These are phyloP conservation scores for Wickerhamiella qilinensis DNA, from an alignment of 805 yeast genomes.

Conservation along the genomic window DNA sequence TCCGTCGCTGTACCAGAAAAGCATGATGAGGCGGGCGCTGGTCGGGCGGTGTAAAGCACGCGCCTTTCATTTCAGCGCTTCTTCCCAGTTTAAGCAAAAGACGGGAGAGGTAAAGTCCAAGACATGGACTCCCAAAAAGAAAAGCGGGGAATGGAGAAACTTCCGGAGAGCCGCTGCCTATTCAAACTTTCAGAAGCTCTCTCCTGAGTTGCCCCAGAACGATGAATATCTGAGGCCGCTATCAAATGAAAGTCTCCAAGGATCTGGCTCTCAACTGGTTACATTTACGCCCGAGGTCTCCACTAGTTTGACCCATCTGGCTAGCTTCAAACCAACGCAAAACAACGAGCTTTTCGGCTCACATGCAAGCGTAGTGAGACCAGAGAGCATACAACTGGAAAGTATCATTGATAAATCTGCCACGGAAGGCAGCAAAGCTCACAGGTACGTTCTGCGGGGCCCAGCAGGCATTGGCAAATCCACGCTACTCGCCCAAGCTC, in stretches of 20 bases:
- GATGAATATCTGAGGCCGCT: conserved; percentile 1
- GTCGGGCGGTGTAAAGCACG: conserved; percentile 1
- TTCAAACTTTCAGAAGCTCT: conserved; percentile 7
- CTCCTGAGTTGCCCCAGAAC: conserved; percentile 8
- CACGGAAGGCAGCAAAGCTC: not conserved
- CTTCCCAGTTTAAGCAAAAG: conserved; percentile 7
- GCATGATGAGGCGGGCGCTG: not conserved
- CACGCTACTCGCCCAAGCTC: conserved; percentile 51
- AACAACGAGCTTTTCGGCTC: conserved; percentile 12
- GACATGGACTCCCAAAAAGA: conserved; percentile 10
- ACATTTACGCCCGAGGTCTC: conserved; percentile 11
- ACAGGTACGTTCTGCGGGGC: conserved; percentile 11
- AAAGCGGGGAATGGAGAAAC: conserved; percentile 13
- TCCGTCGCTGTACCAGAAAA: not conserved
- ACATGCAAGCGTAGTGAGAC: conserved; percentile 9
- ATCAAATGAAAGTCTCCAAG: not conserved
- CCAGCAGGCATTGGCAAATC: conserved; percentile 63
- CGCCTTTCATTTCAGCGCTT: conserved; percentile 5
- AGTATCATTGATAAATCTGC: not conserved
- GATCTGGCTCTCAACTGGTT: conserved; percentile 5
- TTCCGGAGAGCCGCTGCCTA: conserved; percentile 14
- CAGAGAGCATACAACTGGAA: conserved; percentile 3
- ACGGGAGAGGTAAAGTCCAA: conserved; percentile 4
- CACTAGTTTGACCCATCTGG: conserved; percentile 10
- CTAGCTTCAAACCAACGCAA: conserved; percentile 13